Percentiles rank a stretch among this genome's conserved stretches.
These are phyloP conservation scores for Alnus glutinosa DNA, from an alignment of 306 rosid species.

Conservation along the genomic window DNA sequence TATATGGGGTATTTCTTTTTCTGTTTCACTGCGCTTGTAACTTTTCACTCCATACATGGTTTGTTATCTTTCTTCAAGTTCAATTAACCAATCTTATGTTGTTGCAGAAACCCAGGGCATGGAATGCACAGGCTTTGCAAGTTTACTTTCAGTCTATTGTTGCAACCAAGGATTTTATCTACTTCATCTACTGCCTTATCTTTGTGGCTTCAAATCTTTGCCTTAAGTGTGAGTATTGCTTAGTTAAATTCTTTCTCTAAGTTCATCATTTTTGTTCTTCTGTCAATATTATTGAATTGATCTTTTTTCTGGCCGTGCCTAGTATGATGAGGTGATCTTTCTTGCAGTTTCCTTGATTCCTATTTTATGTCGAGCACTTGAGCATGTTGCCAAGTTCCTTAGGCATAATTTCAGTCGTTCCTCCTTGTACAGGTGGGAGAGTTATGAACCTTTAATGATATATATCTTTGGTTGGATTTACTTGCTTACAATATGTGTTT, in stretches of 20 bases:
- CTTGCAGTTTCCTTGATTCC: slow-evolving; percentile 94
- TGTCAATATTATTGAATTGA: background rate
- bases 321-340: slow-evolving; percentile 30
- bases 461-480: background rate
- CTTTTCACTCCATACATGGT: background rate
- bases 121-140: slow-evolving; percentile 92
- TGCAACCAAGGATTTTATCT: slow-evolving; percentile 81
- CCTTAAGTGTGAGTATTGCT: slow-evolving; percentile 70
- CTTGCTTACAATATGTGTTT: background rate
- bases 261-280: background rate
- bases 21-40: slow-evolving; percentile 6
- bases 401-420: slow-evolving; percentile 84
- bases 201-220: slow-evolving; percentile 79
- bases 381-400: slow-evolving; percentile 94
- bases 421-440: slow-evolving; percentile 78
- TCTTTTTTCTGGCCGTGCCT: slow-evolving; percentile 9
- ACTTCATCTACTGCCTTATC: slow-evolving; percentile 74
- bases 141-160: slow-evolving; percentile 74
- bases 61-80: slow-evolving; percentile 20
- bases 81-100: slow-evolving; percentile 23
- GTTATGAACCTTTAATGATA: slow-evolving; percentile 19
- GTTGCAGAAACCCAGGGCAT: slow-evolving; percentile 86
- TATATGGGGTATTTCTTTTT: slow-evolving; percentile 64
- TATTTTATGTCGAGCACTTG: slow-evolving; percentile 75
- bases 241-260: background rate